phyloP scores from a whole-genome alignment of 179 eudicot genomes.

The Actinidia chinensis region DNA sequence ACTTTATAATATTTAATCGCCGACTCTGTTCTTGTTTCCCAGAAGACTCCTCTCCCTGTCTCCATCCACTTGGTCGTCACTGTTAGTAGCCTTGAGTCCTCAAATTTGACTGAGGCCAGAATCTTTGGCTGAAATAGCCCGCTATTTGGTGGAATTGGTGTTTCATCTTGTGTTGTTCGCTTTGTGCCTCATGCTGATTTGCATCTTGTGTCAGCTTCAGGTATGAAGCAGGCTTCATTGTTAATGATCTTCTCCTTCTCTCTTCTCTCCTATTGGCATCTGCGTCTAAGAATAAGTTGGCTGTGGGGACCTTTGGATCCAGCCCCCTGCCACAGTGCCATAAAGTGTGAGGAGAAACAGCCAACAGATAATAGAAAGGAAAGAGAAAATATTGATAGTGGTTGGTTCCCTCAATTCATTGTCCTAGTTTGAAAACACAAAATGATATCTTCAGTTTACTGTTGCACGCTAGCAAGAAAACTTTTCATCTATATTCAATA shows the following conservation, averaged over 20 bases:
- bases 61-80: slow-evolving; percentile 54
- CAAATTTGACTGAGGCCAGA: slow-evolving; percentile 87
- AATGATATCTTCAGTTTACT: no score
- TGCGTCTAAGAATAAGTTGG: slow-evolving; percentile 83
- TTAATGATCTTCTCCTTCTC: slow-evolving; percentile 92
- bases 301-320: slow-evolving; percentile 80
- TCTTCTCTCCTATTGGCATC: slow-evolving; percentile 94
- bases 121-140: slow-evolving; percentile 97
- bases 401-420: background rate
- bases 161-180: slow-evolving; percentile 57
- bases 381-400: background rate
- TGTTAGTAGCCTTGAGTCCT: slow-evolving; percentile 77
- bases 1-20: slow-evolving; percentile 75
- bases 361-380: background rate
- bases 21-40: slow-evolving; percentile 92
- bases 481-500: no score
- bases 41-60: slow-evolving; percentile 82
- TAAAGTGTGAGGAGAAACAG: background rate
- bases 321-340: slow-evolving; percentile 48
- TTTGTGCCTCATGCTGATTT: slow-evolving; percentile 73
- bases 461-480: no score
- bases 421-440: no score
- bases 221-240: slow-evolving; percentile 86
- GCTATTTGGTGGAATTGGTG: slow-evolving; percentile 85
- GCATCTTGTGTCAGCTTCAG: slow-evolving; percentile 85